phyloP scores from a whole-genome alignment of 345 rosid genomes.

The Eucalyptus viminalis region DNA sequence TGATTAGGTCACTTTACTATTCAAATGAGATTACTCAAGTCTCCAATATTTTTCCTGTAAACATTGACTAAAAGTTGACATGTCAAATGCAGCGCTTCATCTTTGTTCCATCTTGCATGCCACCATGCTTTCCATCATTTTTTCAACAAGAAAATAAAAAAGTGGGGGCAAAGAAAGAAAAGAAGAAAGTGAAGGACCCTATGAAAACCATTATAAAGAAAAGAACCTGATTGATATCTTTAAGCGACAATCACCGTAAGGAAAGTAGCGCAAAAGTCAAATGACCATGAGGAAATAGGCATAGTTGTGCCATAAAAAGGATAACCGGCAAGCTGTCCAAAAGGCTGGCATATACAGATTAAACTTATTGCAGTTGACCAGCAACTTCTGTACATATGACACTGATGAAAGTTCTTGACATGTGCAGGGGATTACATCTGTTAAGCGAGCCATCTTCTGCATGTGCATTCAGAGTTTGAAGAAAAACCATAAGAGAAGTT shows the following conservation, averaged over 20 bases:
- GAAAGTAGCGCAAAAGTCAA: background rate
- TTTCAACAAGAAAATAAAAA: background rate
- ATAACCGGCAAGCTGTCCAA: background rate
- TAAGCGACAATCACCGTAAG: background rate
- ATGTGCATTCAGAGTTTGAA: background rate
- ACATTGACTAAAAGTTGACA: background rate
- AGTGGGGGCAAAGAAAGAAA: background rate
- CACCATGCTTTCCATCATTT: background rate
- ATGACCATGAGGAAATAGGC: background rate
- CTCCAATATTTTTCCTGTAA: background rate
- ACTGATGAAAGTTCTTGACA: background rate
- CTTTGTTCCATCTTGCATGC: background rate
- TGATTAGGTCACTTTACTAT: background rate
- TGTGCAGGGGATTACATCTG: background rate
- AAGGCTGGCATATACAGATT: background rate
- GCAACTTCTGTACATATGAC: background rate
- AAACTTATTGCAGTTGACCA: background rate
- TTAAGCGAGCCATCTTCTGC: background rate
- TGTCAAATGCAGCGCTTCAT: background rate
- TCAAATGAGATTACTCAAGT: background rate
- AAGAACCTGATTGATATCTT: background rate
- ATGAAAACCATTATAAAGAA: background rate
- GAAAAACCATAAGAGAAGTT: background rate
- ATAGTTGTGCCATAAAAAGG: background rate
- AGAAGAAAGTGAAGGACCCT: background rate